Evolutionary conservation across 805 yeast genomes (phyloP), one percentile per base, ranked within the genome.

Genomic region (Myxozyma vanderwaltii): DNA sequence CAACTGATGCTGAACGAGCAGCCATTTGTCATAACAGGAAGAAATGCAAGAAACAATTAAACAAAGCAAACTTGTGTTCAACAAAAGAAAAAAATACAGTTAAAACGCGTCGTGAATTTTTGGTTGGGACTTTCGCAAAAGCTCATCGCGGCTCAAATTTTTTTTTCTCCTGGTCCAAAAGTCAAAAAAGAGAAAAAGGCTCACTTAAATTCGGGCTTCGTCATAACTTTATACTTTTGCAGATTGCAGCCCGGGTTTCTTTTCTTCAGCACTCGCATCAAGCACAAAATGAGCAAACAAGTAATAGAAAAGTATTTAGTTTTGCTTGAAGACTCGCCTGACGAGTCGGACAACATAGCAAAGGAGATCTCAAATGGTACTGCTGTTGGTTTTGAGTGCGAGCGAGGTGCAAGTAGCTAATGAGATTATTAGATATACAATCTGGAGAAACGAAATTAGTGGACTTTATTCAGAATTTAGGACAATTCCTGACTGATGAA

Each of bases 401-500:
- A 38, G 43, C 43, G 21, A 8, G 2, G 17, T 4, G 21, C 31
- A 3, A 23, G 12, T 21, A 39, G 23, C 35, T 31, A 23, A 52
- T 44, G 6, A 29, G 8, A 2, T 4, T n/a, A 8, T 33, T 47
- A 68, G 72, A 50, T n/a, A 67, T 71, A 43, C 67, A 67, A 38
- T 24, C 61, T 7, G 72, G 69, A 33, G 56, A 67, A 7, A 56
- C 73, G 1, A 77, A 74, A 50, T 65, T 86, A 24, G 71, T 86
- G 15, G 81, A 80, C 48, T 74, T 88, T 44, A 82, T 88, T 7
- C 77, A 81, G 47, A 70, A 76, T 1, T 74, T 88, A 29, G 90
- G 89, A n/a, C 82, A 81, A 27, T 76, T 79, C 50, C 74, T 88
- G 29, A 84, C 88, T 0, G 81, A 86, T 2, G 86, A 82, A 6